These are phyloP conservation scores for Colletotrichum navitas DNA, from an alignment of 2,329 filamentous ascomycete species.

Conservation along the genomic window DNA sequence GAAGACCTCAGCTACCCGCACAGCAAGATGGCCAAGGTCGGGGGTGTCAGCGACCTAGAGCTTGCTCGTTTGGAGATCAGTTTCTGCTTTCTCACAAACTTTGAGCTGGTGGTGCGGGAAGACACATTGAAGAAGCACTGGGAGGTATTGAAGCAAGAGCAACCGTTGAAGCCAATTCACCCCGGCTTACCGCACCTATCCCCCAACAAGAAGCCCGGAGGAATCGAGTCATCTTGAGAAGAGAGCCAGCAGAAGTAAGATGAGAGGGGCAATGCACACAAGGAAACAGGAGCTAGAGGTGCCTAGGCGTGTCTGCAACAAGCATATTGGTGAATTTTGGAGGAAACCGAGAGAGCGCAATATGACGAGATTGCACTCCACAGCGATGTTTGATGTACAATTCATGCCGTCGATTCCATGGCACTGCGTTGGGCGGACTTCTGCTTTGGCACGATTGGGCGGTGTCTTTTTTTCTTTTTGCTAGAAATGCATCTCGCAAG, in stretches of 20 bases:
- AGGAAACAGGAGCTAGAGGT: slow-evolving; percentile 1
- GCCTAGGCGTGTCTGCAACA: neutral
- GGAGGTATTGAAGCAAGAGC: slow-evolving; percentile 49
- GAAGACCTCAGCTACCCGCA: slow-evolving; percentile 93
- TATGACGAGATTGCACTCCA: slow-evolving; percentile 30
- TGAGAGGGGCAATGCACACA: neutral
- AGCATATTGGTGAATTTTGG: neutral
- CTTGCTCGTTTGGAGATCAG: slow-evolving; percentile 89
- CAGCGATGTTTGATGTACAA: slow-evolving; percentile 15
- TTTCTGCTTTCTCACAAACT: slow-evolving; percentile 88
- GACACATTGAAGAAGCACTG: slow-evolving; percentile 51
- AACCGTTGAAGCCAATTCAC: slow-evolving; percentile 30
- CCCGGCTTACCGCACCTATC: slow-evolving; percentile 47
- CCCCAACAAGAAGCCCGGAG: slow-evolving; percentile 42
- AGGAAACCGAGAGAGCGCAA: slow-evolving; percentile 17
- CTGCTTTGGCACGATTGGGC: slow-evolving; percentile 8
- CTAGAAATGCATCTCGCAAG: slow-evolving; percentile 22
- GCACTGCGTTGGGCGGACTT: slow-evolving; percentile 17
- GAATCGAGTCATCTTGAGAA: slow-evolving; percentile 5
- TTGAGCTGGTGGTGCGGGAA: slow-evolving; percentile 75
- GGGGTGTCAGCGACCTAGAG: slow-evolving; percentile 86
- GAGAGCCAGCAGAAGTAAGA: slow-evolving; percentile 28
- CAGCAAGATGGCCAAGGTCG: slow-evolving; percentile 84
- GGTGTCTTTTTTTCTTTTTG: neutral
- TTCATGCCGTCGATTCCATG: neutral